phyloP scores from a whole-genome alignment of 768 basidiomycete genomes.

The Lactifluus piperatus region DNA sequence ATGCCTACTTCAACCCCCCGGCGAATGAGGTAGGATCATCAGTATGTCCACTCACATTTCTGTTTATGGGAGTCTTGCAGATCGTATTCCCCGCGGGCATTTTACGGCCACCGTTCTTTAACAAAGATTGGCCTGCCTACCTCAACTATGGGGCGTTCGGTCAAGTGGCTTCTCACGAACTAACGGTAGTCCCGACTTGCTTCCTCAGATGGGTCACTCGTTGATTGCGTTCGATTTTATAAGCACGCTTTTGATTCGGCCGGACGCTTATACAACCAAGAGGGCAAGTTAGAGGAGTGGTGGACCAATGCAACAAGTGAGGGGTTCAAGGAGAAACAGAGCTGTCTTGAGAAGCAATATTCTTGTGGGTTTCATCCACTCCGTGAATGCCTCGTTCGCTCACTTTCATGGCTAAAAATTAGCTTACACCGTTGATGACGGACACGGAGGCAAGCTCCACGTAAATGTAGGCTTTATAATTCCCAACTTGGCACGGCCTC shows the following conservation, averaged over 20 bases:
- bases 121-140: slow-evolving; percentile 77
- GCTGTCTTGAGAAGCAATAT: slow-evolving; percentile 89
- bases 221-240: background rate
- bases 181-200: slow-evolving; percentile 48
- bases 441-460: slow-evolving; percentile 72
- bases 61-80: slow-evolving; percentile 30
- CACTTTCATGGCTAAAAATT: background rate
- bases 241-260: slow-evolving; percentile 89
- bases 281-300: slow-evolving; percentile 85
- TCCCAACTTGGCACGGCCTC: slow-evolving; percentile 3
- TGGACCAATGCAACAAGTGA: slow-evolving; percentile 85
- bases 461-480: slow-evolving; percentile 60
- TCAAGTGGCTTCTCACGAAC: slow-evolving; percentile 84
- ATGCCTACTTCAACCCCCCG: slow-evolving; percentile 84
- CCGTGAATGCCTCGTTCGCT: background rate
- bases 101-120: slow-evolving; percentile 87
- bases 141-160: slow-evolving; percentile 91
- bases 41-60: background rate
- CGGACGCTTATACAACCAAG: slow-evolving; percentile 83
- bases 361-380: slow-evolving; percentile 41
- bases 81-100: slow-evolving; percentile 98
- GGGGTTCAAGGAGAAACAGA: slow-evolving; percentile 73
- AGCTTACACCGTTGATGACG: slow-evolving; percentile 81
- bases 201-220: background rate
- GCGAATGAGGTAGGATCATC: slow-evolving; percentile 61